Base-by-base conservation (phyloP, 78 protist species). In the Pigoraptor vietnamica region DNA sequence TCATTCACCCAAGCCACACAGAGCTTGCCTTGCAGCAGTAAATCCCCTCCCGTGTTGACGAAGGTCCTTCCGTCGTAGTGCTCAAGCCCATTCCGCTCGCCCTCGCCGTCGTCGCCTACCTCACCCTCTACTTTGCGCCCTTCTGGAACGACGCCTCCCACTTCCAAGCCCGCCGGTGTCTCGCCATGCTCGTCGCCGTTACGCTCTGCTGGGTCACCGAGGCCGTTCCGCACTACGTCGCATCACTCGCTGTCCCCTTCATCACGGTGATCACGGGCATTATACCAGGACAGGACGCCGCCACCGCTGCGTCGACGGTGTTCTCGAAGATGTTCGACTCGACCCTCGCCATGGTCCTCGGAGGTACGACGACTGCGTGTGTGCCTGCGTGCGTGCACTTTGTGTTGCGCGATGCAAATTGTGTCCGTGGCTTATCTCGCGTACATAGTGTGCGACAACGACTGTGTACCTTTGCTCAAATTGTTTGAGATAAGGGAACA, bases 301-400 rank as follows among this genome's bases (percentile, higher is more conserved):
- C 1, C 1, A 25, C 84, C 23, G 86, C 48, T 38, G 90, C 90
- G 2, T 35, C 1, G 24, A 9, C 37, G 1, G 90, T 89, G 23
- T 89, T 89, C 14, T 67, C 86, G 24, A 9, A 89, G 24, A 89
- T 89, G 90, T 89, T 89, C 36, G 89, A 91, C 19, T 89, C 25
- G 32, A 39, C 79, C 67, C 1, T 81, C 14, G 88, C 40, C 24
- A 35, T 83, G 37, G 89, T 89, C 19, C 39, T 89, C 2, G 90
- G 90, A 9, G 90, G 90, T 79, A 25, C 29, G 67, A 14, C 14
- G n/a, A n/a, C 29, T 48, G 67, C 67, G 14, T 48, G 67, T 48
- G 67, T 48, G 67, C 14, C n/a, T n/a, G n/a, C n/a, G n/a, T n/a
- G n/a, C n/a, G n/a, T n/a, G n/a, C n/a, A n/a, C n/a, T n/a, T n/a